Base-by-base conservation (phyloP, 371 early-diverging fungal species). In the Mortierella sp. region DNA sequence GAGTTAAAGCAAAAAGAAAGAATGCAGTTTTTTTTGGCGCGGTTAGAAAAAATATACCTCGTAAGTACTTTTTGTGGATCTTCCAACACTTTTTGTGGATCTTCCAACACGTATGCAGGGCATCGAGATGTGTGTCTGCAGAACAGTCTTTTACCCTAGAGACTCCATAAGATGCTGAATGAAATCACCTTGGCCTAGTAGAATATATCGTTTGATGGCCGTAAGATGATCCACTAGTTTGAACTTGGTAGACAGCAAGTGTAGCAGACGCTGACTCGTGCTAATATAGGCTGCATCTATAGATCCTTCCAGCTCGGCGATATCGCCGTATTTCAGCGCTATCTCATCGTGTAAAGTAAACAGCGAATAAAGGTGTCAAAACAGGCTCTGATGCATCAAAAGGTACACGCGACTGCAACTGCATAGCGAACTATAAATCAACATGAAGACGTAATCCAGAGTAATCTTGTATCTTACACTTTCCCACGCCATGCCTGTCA, bases 101-200 rank as follows among this genome's bases (percentile, higher is more conserved):
- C n/a, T n/a, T n/a, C n/a, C n/a, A n/a, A n/a, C n/a, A n/a, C n/a
- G n/a, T n/a, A n/a, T n/a, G n/a, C n/a, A n/a, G n/a, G n/a, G n/a
- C n/a, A n/a, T n/a, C n/a, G n/a, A n/a, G n/a, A n/a, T n/a, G n/a
- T n/a, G n/a, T n/a, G n/a, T n/a, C n/a, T n/a, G n/a, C n/a, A n/a
- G n/a, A n/a, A n/a, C n/a, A n/a, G n/a, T n/a, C n/a, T 31, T 81
- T 61, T 85, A 93, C 91, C 92, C 90, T 39, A 98, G 69, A 21
- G 86, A 84, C 63, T 93, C 95, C 90, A 97, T 91, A 37, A 98
- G 78, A 53, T 89, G 87, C 63, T 94, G 93, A 44, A 95, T 90
- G 82, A 97, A 97, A 69, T 98, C 97, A n/a, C 97, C 99, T 79
- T 97, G 95, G 39, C 94, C 96, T 17, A 98, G 80, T 31, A 98